These are phyloP conservation scores for Angophora floribunda DNA, from an alignment of 345 rosid genomes.

Conservation along the genomic window DNA sequence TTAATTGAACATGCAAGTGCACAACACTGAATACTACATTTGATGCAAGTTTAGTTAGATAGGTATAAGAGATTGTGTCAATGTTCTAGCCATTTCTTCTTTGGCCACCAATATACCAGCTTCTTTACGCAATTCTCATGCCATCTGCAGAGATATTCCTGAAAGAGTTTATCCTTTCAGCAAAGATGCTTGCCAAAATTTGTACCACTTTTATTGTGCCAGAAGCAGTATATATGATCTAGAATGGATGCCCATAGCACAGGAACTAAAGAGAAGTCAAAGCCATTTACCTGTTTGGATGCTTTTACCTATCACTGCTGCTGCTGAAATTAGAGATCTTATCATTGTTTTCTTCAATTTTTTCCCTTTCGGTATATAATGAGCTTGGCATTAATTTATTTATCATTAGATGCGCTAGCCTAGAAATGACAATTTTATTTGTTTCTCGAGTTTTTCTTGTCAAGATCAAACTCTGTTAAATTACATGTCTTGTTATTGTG, in stretches of 20 bases:
- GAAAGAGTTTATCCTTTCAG: conserved; percentile 83
- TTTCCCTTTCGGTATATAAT: not conserved
- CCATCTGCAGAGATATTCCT: conserved; percentile 49
- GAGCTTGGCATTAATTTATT: not conserved
- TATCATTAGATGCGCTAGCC: not conserved
- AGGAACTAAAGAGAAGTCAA: conserved; percentile 52
- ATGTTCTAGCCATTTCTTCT: not conserved
- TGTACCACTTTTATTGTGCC: conserved; percentile 49
- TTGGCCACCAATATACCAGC: not conserved
- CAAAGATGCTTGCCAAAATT: conserved; percentile 57
- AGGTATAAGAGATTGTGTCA: not conserved
- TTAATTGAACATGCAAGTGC: not conserved
- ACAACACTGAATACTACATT: not conserved
- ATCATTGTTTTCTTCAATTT: not conserved
- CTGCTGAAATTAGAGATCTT: conserved; percentile 11
- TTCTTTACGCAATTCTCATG: not conserved
- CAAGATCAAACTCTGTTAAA: not conserved
- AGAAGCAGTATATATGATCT: conserved; percentile 22
- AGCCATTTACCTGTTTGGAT: conserved; percentile 70
- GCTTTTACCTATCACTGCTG: conserved; percentile 75
- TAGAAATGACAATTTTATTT: not conserved
- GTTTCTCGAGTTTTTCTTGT: not conserved
- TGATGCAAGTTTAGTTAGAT: not conserved
- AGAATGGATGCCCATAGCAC: conserved; percentile 53
- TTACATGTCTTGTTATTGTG: not conserved